Evolutionary conservation across 106 monocot species (phyloP).

Genomic region (Iris macrosiphon): DNA sequence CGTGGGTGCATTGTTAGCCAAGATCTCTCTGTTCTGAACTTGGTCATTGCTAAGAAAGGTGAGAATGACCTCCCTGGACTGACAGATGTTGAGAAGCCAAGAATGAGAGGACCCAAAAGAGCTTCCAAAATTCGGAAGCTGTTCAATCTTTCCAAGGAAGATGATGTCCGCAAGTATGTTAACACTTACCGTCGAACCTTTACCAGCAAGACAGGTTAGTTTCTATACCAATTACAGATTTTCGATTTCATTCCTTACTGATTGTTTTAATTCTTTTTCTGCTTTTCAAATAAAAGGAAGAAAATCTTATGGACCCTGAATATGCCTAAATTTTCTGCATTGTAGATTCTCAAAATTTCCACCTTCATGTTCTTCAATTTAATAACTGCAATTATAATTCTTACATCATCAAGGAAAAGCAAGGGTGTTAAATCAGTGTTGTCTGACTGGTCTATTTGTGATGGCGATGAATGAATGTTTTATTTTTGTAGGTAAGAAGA

Average conservation of each 20-base stretch:
- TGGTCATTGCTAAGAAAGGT: constrained; percentile 15
- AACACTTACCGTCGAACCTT: constrained; percentile 12
- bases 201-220: constrained; percentile 10
- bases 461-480: too few species aligned
- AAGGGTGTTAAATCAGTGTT: too few species aligned
- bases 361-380: too few species aligned
- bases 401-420: too few species aligned
- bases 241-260: too few species aligned
- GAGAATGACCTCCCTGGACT: constrained; percentile 15
- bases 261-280: neutral
- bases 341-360: too few species aligned
- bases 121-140: constrained; percentile 18
- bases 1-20: constrained; percentile 16
- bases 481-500: constrained; percentile 9
- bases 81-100: constrained; percentile 13
- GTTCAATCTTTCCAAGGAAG: constrained; percentile 16
- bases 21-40: constrained; percentile 13
- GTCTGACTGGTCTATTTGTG: too few species aligned
- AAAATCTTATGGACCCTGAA: too few species aligned
- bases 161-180: constrained; percentile 19
- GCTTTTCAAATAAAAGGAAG: too few species aligned
- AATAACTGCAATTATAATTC: too few species aligned
- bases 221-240: too few species aligned
- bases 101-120: constrained; percentile 17
- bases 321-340: too few species aligned